Base-by-base conservation (phyloP, 768 basidiomycete genomes). In the Russula compacta region DNA sequence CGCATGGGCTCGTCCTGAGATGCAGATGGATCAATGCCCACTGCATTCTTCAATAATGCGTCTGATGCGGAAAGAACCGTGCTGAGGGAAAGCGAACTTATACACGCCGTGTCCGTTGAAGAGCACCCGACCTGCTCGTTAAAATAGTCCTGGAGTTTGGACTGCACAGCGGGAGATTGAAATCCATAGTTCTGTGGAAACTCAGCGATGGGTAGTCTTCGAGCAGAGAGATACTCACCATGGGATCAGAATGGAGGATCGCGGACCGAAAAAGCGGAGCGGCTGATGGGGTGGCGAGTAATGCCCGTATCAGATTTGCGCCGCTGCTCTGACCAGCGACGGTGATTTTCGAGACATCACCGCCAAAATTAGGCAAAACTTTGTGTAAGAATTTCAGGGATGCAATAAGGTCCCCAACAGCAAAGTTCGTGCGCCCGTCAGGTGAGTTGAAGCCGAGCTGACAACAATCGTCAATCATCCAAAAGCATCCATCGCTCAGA, bases 241-340 rank as follows among this genome's bases (percentile, higher is more conserved):
- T 89, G 2, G 92, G 88, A 68, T 94, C 93, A 0, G 90, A 92
- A 56, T 95, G 91, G 19, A 94, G 69, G 59, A 92, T 91, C 0
- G 85, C 89, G 54, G 81, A 86, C 59, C 79, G 76, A 77, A 95
- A 95, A 53, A 92, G 75, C 1, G 81, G 76, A 21, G 81, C 78
- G 0, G 85, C 91, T 3, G 84, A 82, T 3, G 92, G 88, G 3
- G 77, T 76, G 12, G 85, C 88, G 43, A 94, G 78, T 51, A 95
- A 75, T 1, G 89, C 83, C 59, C 91, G 79, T 69, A 95, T 80
- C 78, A 93, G 79, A 63, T 75, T 82, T 2, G 85, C 92, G 50
- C 92, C 92, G 52, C 83, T 81, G 71, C 88, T 90, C 73, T 94
- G 91, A 7, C 91, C 92, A 43, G 89, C 88, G 17, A 94, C 59